These are phyloP conservation scores for Agaricus bisporus DNA, from an alignment of 768 basidiomycete species.

Conservation along the genomic window DNA sequence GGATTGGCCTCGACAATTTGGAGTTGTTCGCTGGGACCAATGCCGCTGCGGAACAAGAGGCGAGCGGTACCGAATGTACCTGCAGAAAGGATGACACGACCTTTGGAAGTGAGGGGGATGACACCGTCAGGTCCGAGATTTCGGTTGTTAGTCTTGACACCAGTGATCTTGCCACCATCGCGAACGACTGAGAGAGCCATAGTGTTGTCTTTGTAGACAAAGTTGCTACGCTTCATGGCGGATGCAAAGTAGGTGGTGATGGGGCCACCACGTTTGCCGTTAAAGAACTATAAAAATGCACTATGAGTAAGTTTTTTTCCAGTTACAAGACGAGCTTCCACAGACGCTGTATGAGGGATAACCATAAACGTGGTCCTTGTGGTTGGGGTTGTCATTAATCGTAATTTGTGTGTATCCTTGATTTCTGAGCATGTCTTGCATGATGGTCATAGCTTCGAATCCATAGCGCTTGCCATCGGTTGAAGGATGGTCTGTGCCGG, in stretches of 20 bases:
- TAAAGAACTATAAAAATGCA: constrained; percentile 26
- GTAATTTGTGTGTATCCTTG: constrained; percentile 49
- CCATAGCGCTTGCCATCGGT: constrained; percentile 55
- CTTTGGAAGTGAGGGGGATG: constrained; percentile 44
- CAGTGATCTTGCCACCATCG: constrained; percentile 47
- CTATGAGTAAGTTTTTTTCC: neutral
- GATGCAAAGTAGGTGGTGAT: constrained; percentile 57
- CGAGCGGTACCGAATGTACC: constrained; percentile 53
- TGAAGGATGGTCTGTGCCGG: constrained; percentile 52
- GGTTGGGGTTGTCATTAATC: constrained; percentile 50
- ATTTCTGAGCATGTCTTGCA: constrained; percentile 33
- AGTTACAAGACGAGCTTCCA: neutral
- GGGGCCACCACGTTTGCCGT: constrained; percentile 47
- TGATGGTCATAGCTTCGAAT: constrained; percentile 40
- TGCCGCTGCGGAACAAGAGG: constrained; percentile 55
- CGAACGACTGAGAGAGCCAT: constrained; percentile 49
- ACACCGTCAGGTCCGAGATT: constrained; percentile 49
- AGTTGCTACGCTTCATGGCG: constrained; percentile 46
- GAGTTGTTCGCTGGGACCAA: constrained; percentile 57
- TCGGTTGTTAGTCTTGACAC: constrained; percentile 57
- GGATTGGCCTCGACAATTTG: constrained; percentile 39
- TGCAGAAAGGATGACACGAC: constrained; percentile 56
- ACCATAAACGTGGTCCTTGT: constrained; percentile 56
- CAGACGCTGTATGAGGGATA: constrained; percentile 39
- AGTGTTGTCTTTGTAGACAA: constrained; percentile 42